Evolutionary conservation across 352 stramenopile genomes (phyloP).

Genomic region (Pythium dissotocum): DNA sequence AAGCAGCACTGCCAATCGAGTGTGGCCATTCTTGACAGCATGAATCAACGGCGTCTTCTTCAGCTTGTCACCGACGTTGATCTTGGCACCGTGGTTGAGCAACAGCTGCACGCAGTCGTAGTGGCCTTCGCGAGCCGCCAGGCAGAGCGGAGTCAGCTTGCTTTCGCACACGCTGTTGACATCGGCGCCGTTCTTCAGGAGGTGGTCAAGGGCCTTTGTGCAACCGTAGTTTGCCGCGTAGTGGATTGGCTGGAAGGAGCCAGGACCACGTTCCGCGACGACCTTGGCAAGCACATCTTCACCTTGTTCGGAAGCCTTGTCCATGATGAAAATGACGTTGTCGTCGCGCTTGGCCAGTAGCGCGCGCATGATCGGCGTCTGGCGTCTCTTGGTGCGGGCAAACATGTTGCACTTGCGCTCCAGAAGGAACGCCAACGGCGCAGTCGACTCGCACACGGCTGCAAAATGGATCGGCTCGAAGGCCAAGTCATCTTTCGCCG

Average conservation of each 20-base stretch:
- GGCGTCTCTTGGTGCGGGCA: slow-evolving; percentile 52
- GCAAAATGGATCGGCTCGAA: slow-evolving; percentile 77
- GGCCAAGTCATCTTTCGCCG: slow-evolving; percentile 54
- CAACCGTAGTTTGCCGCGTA: slow-evolving; percentile 52
- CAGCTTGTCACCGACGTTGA: slow-evolving; percentile 69
- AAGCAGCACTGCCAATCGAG: slow-evolving; percentile 45
- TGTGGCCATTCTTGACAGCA: slow-evolving; percentile 77
- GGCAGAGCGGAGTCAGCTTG: slow-evolving; percentile 61
- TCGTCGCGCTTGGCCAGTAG: slow-evolving; percentile 45
- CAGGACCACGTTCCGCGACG: slow-evolving; percentile 46
- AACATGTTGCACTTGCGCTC: slow-evolving; percentile 59
- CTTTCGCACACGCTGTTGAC: slow-evolving; percentile 46
- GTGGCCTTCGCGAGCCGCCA: slow-evolving; percentile 60
- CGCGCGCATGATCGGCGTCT: slow-evolving; percentile 69
- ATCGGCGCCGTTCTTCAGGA: slow-evolving; percentile 56
- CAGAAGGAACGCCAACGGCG: slow-evolving; percentile 59
- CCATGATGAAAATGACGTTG: slow-evolving; percentile 60
- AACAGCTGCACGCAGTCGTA: slow-evolving; percentile 56
- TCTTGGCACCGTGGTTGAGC: slow-evolving; percentile 50
- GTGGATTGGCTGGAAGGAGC: slow-evolving; percentile 62
- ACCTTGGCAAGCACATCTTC: slow-evolving; percentile 37
- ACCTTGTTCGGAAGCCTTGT: slow-evolving; percentile 48
- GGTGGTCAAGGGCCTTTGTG: slow-evolving; percentile 41
- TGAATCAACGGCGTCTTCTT: slow-evolving; percentile 80
- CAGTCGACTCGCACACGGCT: slow-evolving; percentile 50